Conservation (phyloP, 139 green algal genomes). For the Tetratostichococcus sp. region DNA sequence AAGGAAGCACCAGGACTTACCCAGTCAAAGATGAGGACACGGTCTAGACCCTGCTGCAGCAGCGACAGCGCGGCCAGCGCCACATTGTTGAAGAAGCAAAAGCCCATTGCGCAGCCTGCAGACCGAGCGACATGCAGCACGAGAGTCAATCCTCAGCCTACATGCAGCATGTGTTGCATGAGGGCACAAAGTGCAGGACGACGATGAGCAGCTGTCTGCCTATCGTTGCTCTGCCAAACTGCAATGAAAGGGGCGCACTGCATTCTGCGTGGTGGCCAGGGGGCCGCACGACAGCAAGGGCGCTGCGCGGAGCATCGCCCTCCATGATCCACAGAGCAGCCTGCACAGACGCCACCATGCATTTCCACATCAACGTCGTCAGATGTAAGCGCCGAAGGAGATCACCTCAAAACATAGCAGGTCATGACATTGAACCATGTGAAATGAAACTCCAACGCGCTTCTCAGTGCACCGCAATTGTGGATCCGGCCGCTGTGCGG, state of each 20-base stretch:
- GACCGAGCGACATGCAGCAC: neutral
- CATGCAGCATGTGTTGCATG: too few species aligned
- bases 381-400: neutral
- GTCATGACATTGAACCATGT: too few species aligned
- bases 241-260: neutral
- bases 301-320: slow-evolving; percentile 23
- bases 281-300: slow-evolving; percentile 64
- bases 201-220: neutral
- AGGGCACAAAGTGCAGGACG: too few species aligned
- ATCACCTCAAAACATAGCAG: too few species aligned
- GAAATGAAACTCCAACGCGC: too few species aligned
- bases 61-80: slow-evolving; percentile 41
- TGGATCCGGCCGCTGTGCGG: slow-evolving; percentile 43
- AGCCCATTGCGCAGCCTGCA: slow-evolving; percentile 44
- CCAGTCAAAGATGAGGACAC: slow-evolving; percentile 76
- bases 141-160: neutral
- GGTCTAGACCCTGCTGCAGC: slow-evolving; percentile 28
- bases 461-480: neutral
- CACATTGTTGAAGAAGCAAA: slow-evolving; percentile 77
- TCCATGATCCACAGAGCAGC: slow-evolving; percentile 28
- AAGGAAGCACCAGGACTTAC: slow-evolving; percentile 27
- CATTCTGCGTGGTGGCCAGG: slow-evolving; percentile 68
- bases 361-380: neutral
- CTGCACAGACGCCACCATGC: slow-evolving; percentile 22
- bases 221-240: too few species aligned